phyloP scores from a whole-genome alignment of 495 filamentous ascomycete species.

The Cudoniella acicularis region DNA sequence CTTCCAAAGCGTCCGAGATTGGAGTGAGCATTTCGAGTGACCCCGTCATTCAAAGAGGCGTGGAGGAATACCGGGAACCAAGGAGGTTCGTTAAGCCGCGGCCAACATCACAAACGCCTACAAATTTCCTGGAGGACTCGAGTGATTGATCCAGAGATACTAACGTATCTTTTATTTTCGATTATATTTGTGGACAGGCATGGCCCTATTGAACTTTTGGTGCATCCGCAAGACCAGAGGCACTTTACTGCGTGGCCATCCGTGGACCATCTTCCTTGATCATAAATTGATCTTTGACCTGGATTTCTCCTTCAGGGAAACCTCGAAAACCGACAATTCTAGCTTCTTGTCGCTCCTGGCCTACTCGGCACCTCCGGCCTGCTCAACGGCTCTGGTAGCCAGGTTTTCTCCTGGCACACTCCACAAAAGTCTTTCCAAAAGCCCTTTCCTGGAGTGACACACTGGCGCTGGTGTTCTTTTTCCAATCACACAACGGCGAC shows the following conservation, averaged over 20 bases:
- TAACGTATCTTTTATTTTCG: neutral
- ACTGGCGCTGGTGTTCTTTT: too few species aligned
- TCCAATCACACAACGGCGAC: too few species aligned
- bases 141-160: neutral
- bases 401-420: too few species aligned
- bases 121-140: conserved; percentile 2
- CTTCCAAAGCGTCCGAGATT: neutral
- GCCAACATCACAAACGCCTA: neutral
- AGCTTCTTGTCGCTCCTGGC: too few species aligned
- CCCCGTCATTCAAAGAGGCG: neutral
- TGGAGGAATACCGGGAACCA: neutral
- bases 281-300: too few species aligned
- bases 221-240: neutral
- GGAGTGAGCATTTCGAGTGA: neutral
- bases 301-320: too few species aligned
- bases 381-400: too few species aligned
- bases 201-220: neutral
- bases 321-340: too few species aligned
- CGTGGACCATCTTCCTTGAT: neutral
- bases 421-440: too few species aligned
- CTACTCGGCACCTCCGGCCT: too few species aligned
- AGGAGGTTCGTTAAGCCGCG: conserved; percentile 10
- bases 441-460: too few species aligned
- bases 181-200: neutral
- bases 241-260: neutral